Conservation (phyloP, 148 eudicot species). For the Fagopyrum homotropicum region DNA sequence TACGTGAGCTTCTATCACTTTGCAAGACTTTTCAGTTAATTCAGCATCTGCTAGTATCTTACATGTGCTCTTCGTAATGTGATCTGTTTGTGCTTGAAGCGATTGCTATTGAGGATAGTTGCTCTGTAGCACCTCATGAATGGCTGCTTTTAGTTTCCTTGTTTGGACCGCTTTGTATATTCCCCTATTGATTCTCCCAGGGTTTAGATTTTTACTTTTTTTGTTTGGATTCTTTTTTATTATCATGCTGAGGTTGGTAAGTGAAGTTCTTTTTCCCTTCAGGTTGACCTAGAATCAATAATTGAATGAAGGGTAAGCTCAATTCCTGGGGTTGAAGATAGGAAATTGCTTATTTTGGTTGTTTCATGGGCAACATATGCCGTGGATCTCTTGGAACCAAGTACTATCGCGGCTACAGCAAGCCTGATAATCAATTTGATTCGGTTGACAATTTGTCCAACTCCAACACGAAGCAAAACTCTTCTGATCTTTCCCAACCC, state of each 20-base stretch:
- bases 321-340: background rate
- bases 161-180: background rate
- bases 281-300: background rate
- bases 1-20: background rate
- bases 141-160: background rate
- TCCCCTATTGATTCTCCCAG: background rate
- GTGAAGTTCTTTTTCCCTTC: background rate
- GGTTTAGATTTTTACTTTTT: background rate
- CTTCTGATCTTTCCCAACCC: slow-evolving; percentile 27
- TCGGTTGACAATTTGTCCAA: slow-evolving; percentile 30
- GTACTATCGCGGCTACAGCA: slow-evolving; percentile 43
- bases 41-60: background rate
- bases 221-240: background rate
- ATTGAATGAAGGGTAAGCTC: slow-evolving; percentile 1
- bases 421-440: slow-evolving; percentile 51
- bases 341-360: slow-evolving; percentile 20
- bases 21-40: background rate
- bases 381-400: slow-evolving; percentile 71
- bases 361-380: slow-evolving; percentile 95
- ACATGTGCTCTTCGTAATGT: background rate
- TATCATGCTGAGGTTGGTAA: background rate
- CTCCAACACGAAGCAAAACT: slow-evolving; percentile 22
- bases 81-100: background rate
- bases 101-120: background rate
- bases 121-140: background rate